phyloP scores from a whole-genome alignment of 2,329 filamentous ascomycete genomes.

The Fusarium foetens region DNA sequence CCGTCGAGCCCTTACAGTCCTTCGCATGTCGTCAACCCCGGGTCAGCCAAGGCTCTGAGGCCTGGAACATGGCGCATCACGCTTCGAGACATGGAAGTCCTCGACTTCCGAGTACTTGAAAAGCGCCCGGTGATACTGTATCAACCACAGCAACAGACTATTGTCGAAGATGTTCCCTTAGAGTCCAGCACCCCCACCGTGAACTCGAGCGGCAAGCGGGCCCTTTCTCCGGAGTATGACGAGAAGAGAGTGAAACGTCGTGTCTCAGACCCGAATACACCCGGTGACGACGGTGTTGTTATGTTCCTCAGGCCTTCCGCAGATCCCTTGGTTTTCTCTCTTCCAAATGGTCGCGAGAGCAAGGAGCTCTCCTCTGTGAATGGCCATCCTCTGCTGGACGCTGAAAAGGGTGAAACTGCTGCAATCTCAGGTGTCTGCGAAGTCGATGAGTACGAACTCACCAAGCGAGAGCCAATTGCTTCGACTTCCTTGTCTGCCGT shows the following conservation, averaged over 20 bases:
- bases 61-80: slow-evolving; percentile 69
- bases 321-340: slow-evolving; percentile 63
- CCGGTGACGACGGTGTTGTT: slow-evolving; percentile 61
- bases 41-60: slow-evolving; percentile 57
- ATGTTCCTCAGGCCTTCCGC: slow-evolving; percentile 63
- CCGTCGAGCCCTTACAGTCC: slow-evolving; percentile 55
- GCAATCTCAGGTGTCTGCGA: slow-evolving; percentile 61
- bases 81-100: slow-evolving; percentile 59
- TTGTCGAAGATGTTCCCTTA: slow-evolving; percentile 44
- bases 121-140: slow-evolving; percentile 60
- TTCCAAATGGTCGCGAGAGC: slow-evolving; percentile 58
- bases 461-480: slow-evolving; percentile 66
- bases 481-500: slow-evolving; percentile 65
- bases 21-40: slow-evolving; percentile 57
- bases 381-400: slow-evolving; percentile 62
- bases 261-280: slow-evolving; percentile 45
- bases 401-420: slow-evolving; percentile 61
- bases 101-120: slow-evolving; percentile 68
- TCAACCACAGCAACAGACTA: slow-evolving; percentile 44
- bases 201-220: slow-evolving; percentile 63
- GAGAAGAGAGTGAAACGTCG: slow-evolving; percentile 58
- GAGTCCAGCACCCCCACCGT: slow-evolving; percentile 50
- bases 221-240: slow-evolving; percentile 57
- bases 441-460: slow-evolving; percentile 64
- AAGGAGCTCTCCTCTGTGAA: slow-evolving; percentile 59